Evolutionary conservation across 768 basidiomycete genomes (phyloP), one percentile per base, ranked within the genome.

Genomic region (Leccinum arenicola): DNA sequence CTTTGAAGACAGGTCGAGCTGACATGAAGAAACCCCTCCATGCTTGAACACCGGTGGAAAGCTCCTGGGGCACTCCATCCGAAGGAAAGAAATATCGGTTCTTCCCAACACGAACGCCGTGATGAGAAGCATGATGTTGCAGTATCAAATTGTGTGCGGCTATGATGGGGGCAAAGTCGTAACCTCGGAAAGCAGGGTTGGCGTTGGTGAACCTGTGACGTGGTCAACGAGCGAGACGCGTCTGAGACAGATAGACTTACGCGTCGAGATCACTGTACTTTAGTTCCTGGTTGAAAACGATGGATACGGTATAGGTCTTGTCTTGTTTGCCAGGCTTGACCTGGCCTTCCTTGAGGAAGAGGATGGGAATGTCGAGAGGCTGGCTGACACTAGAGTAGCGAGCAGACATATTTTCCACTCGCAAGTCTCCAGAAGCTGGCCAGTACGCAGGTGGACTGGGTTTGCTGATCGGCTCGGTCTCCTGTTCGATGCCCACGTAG

Each of bases 391-490:
- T 51, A 15, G 83, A 81, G 68, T 87, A 87, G 33, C 75, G 73
- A 21, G 86, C 85, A 11, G 77, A 80, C 3, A 87, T 68, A 17
- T 81, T 80, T 57, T 85, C 80, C 3, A 82, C 80, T 6, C 74
- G 68, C 36, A 88, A 74, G 29, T 78, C 73, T 11, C 87, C 87
- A 19, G 80, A 82, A 10, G 81, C 74, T 0, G 87, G 86, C 87
- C 87, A 89, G 59, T 84, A 78, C 2, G 86, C 86, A 3, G 87
- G 86, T 3, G 86, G 86, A 45, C 81, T 43, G 19, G 50, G 6
- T 50, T 52, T 53, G 79, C 11, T 66, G 57, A 17, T 70, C 57
- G 77, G 77, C 66, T 88, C 85, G 52, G 84, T 82, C 38, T 86
- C 85, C 55, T 57, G 59, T 19, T 57, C 59, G 31, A 86, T 84